Conservation (phyloP, 1,284 basidiomycete genomes). For the Cutaneotrichosporon dermatis region DNA sequence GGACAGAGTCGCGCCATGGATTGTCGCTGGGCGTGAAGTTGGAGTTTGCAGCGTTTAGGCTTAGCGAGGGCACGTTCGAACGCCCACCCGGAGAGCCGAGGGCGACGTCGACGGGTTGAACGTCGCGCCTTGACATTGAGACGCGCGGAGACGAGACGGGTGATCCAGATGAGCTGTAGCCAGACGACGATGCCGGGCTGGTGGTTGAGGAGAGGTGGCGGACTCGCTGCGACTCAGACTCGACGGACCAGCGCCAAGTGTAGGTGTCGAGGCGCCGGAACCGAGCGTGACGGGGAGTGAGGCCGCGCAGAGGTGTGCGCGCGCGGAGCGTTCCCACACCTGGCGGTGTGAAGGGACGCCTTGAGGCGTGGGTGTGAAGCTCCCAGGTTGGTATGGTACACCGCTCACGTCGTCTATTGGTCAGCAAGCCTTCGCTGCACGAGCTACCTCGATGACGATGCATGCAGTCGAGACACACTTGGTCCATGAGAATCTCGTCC, state of each 20-base stretch:
- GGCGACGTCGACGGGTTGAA: slow-evolving; percentile 57
- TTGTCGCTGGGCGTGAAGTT: slow-evolving; percentile 55
- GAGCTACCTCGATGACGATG: slow-evolving; percentile 54
- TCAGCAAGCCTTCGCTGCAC: not conserved
- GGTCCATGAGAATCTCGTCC: slow-evolving; percentile 48
- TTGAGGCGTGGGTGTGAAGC: slow-evolving; percentile 37
- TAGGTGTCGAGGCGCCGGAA: slow-evolving; percentile 27
- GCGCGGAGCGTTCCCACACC: slow-evolving; percentile 45
- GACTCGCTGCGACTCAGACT: slow-evolving; percentile 15
- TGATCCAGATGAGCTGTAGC: slow-evolving; percentile 54
- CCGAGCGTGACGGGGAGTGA: slow-evolving; percentile 29
- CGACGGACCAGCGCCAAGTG: slow-evolving; percentile 56
- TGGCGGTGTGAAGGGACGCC: slow-evolving; percentile 47
- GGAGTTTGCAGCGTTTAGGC: not conserved
- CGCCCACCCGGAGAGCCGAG: not conserved
- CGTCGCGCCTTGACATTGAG: slow-evolving; percentile 64
- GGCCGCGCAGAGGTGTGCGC: slow-evolving; percentile 40
- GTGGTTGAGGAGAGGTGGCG: slow-evolving; percentile 22
- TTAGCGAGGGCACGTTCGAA: slow-evolving; percentile 42
- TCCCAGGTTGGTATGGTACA: slow-evolving; percentile 40
- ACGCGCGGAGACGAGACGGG: slow-evolving; percentile 55
- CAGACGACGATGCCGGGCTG: slow-evolving; percentile 59
- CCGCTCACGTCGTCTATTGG: slow-evolving; percentile 43
- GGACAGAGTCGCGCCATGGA: slow-evolving; percentile 39
- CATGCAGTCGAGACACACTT: slow-evolving; percentile 49